Evolutionary conservation across 1,284 basidiomycete genomes (phyloP).

Genomic region (Vanrija sp.): DNA sequence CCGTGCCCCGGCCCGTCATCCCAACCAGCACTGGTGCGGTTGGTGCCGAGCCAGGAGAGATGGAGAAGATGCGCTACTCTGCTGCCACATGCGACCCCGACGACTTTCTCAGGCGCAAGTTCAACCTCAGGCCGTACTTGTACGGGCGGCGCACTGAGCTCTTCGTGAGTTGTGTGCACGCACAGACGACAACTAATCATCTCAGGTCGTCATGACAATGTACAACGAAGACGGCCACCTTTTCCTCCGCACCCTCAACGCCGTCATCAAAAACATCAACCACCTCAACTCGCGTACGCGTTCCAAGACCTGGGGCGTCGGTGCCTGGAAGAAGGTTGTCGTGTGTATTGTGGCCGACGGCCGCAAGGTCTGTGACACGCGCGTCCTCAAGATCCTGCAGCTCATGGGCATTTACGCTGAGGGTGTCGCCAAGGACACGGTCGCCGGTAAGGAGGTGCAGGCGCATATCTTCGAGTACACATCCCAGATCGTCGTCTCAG

Average conservation of each 20-base stretch:
- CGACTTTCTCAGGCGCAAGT: constrained; percentile 57
- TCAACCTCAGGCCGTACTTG: constrained; percentile 78
- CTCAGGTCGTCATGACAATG: constrained; percentile 81
- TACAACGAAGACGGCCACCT: constrained; percentile 93
- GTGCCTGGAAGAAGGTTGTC: constrained; percentile 92
- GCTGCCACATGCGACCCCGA: constrained; percentile 54
- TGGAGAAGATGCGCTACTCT: constrained; percentile 68
- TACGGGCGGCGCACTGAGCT: constrained; percentile 82
- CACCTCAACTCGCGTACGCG: constrained; percentile 74
- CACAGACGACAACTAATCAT: not conserved
- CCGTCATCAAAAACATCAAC: constrained; percentile 85
- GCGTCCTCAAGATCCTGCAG: constrained; percentile 43
- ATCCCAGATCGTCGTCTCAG: constrained; percentile 66
- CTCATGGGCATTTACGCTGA: constrained; percentile 96
- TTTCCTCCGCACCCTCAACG: constrained; percentile 80
- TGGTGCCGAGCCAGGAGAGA: constrained; percentile 64
- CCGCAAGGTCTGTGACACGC: constrained; percentile 80
- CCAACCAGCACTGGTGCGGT: constrained; percentile 53
- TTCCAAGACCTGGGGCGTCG: constrained; percentile 89
- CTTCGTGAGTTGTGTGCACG: constrained; percentile 51
- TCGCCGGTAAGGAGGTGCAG: constrained; percentile 88
- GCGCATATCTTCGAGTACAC: constrained; percentile 93
- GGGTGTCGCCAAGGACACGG: constrained; percentile 88
- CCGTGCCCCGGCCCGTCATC: constrained; percentile 71
- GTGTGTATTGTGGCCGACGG: constrained; percentile 91